Evolutionary conservation across 805 yeast species (phyloP), one percentile per base, ranked within the genome.

Genomic region (Candida loeiensis): DNA sequence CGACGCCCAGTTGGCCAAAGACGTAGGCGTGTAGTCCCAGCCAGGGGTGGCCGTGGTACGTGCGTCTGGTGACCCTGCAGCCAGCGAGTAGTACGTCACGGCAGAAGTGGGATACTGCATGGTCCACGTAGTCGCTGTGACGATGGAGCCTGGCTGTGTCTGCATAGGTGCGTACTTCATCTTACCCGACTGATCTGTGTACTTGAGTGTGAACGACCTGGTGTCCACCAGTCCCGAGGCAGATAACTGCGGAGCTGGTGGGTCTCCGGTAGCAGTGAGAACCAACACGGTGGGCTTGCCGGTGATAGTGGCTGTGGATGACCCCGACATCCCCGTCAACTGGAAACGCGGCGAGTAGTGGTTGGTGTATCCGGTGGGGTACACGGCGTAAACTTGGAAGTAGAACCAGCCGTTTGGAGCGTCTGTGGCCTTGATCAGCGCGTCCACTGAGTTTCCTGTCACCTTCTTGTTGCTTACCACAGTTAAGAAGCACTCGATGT

Each of bases 151-250:
- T 4, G 99, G 97, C 63, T 88, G 96, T 44, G 71, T 58, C 64
- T 90, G 97, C 96, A 89, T 87, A 39, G 97, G 96, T 1, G 98
- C 97, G 60, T 64, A 86, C 51, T 90, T 76, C 7, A 85, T 77
- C 15, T 50, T 61, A 21, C 96, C 96, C 0, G 93, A 82, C 65
- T 91, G 98, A 51, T 51, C 47, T 2, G 86, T 75, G 64, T 90
- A 91, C 2, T 95, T 74, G 5, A 89, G 65, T 2, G 81, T 56
- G 58, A 82, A 83, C 2, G 88, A 80, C 9, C 58, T 61, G 1
- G 70, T 53, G 50, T 63, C 48, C 29, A 60, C 31, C 9, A 61
- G 11, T 6, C 48, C 48, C 2, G 58, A 50, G 9, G 53, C 51
- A 0, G 79, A 63, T 22, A 66, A 59, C 48, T 67, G 71, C 19